A percentile compares a stretch with the other conserved stretches of the same genome.
Conservation (phyloP, 2,329 filamentous ascomycete genomes). For the Ophiostoma quercus region DNA sequence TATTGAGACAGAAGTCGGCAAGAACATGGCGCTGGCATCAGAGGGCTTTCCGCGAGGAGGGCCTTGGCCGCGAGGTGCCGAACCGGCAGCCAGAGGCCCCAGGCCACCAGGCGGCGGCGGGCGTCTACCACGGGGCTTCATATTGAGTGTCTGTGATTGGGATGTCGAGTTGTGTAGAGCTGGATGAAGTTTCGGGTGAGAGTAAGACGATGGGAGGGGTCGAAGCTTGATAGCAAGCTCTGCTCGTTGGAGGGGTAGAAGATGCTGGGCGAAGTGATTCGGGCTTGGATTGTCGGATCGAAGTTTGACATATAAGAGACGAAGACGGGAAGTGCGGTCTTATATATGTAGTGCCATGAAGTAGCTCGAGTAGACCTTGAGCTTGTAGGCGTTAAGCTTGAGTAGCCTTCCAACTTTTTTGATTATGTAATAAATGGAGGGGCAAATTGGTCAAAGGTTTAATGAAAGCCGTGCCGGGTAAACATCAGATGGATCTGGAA, state of each 20-base stretch:
- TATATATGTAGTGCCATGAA: background rate
- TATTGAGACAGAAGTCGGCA: background rate
- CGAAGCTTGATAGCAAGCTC: background rate
- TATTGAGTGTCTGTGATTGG: background rate
- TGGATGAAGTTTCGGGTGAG: background rate
- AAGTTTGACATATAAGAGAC: background rate
- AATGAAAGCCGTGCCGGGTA: background rate
- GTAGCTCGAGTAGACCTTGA: background rate
- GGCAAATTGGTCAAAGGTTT: background rate
- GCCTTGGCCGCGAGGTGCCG: background rate
- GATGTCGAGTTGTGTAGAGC: background rate
- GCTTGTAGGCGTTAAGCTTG: background rate
- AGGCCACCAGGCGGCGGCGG: background rate
- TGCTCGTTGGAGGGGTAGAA: background rate
- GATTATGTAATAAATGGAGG: constrained; percentile 3
- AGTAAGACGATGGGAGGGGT: background rate
- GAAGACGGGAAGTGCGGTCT: background rate
- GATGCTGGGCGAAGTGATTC: no score
- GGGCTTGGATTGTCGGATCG: no score
- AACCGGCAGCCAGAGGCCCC: background rate
- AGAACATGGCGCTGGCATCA: background rate
- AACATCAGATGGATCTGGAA: background rate
- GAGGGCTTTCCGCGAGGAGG: background rate
- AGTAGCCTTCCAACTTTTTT: background rate
- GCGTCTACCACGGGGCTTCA: background rate